Conservation (phyloP, 495 filamentous ascomycete species). For the Viridothelium virens region DNA sequence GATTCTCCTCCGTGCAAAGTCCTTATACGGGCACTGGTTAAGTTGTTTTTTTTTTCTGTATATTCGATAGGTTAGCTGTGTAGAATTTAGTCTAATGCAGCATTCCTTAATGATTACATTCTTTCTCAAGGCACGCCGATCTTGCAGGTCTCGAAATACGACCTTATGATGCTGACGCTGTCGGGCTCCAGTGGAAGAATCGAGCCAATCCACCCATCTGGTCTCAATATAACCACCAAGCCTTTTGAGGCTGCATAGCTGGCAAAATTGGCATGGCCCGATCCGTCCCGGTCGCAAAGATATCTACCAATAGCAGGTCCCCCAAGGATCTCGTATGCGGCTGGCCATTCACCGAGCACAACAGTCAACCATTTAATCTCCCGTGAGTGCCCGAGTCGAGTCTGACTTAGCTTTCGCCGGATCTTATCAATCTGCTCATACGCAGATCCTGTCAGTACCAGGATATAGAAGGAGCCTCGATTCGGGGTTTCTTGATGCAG, state of each 20-base stretch:
- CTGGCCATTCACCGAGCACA: constrained; percentile 28
- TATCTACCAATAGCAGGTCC: constrained; percentile 33
- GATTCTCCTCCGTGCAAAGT: constrained; percentile 1
- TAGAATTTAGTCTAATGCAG: not conserved
- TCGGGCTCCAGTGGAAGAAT: not conserved
- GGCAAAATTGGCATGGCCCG: constrained; percentile 34
- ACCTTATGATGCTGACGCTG: not conserved
- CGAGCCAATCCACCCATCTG: constrained; percentile 41
- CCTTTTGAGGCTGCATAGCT: constrained; percentile 30
- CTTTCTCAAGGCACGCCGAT: not conserved
- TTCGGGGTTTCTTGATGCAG: constrained; percentile 39
- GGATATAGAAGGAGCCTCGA: constrained; percentile 31
- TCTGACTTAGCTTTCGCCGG: constrained; percentile 12
- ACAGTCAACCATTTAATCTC: constrained; percentile 35
- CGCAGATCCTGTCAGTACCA: constrained; percentile 34
- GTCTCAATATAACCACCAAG: constrained; percentile 37
- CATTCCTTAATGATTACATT: not conserved
- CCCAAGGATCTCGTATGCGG: constrained; percentile 37
- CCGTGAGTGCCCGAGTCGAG: constrained; percentile 15
- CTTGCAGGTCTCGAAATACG: constrained; percentile 1
- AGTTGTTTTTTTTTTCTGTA: not conserved
- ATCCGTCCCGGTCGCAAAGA: constrained; percentile 34
- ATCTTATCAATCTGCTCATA: constrained; percentile 18
- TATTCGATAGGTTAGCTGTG: not conserved
- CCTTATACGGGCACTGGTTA: constrained; percentile 4